phyloP scores from a whole-genome alignment of 1,139 yeast species.

The Yarrowia galli region DNA sequence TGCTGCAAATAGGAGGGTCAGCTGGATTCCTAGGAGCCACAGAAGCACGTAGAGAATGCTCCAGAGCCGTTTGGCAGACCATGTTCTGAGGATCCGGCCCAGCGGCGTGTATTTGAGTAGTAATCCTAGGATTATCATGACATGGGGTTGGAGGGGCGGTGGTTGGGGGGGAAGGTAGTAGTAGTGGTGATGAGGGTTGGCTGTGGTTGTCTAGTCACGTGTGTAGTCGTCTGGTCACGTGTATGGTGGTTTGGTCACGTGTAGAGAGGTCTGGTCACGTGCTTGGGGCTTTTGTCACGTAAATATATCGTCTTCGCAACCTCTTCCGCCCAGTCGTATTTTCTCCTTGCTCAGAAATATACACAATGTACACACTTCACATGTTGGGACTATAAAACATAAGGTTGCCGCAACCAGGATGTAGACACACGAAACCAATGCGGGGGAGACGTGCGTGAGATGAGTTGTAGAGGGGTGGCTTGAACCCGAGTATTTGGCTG shows the following conservation, averaged over 20 bases:
- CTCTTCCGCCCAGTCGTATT: too few relatives aligned
- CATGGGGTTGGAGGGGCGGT: not conserved
- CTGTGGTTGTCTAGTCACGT: not conserved
- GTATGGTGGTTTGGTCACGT: not conserved
- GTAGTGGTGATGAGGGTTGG: too few relatives aligned
- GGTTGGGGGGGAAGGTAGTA: too few relatives aligned
- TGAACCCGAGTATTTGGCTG: too few relatives aligned
- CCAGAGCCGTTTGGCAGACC: constrained; percentile 34
- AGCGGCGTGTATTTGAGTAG: constrained; percentile 27
- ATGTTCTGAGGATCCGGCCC: constrained; percentile 2
- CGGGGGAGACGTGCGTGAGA: constrained; percentile 15
- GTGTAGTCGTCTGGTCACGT: not conserved
- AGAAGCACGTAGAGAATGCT: constrained; percentile 25
- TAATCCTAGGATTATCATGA: constrained; percentile 29
- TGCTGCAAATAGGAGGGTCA: constrained; percentile 23
- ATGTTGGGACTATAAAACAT: not conserved
- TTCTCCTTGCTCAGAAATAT: not conserved
- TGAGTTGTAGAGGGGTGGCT: not conserved
- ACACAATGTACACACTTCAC: not conserved
- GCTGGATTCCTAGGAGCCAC: constrained; percentile 36
- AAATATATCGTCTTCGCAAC: too few relatives aligned
- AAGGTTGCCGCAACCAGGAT: constrained; percentile 6
- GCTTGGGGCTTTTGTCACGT: too few relatives aligned
- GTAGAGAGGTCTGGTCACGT: too few relatives aligned
- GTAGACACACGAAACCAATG: constrained; percentile 1